Base-by-base conservation (phyloP, 441 rosid species). In the Viola pubescens region DNA sequence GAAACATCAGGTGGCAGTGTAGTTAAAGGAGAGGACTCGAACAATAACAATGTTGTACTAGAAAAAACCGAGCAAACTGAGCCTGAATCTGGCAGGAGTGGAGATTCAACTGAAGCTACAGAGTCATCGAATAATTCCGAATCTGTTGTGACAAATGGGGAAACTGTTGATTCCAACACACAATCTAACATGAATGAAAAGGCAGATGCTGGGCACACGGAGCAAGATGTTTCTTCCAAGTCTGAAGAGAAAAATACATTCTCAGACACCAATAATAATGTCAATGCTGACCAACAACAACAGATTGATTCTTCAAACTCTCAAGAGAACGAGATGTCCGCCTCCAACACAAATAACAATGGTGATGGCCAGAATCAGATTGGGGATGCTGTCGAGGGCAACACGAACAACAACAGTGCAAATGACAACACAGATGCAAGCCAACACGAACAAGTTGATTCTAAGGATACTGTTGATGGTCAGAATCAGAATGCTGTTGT, bases 41-140 rank as follows among this genome's bases (percentile, higher is more conserved):
- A 60, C 66, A 37, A 26, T 9, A 58, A 75, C 52, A 65, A 68
- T 69, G 76, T 46, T 73, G 58, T 42, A 39, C 72, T 11, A 37
- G 71, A 59, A 45, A 77, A 74, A 61, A 54, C 71, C n/a, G 86
- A 77, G 78, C 77, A 73, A 64, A 65, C 73, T 7, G 75, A 70
- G 47, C 72, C 74, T 1, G 86, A 58, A 69, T 70, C 75, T 41
- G 60, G 70, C 45, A 75, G 71, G 52, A 70, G 54, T 59, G 69
- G 64, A 53, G 81, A 65, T 59, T 75, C 71, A 49, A 58, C 52
- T 38, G 77, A 75, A 56, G 77, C 81, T 14, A 64, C 66, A 43
- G 82, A 64, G 58, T 62, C 73, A 26, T 7, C 53, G 66, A 38
- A 26, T 26, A 77, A 71, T 48, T 57, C 73, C 26, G 79, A 68